Evolutionary conservation across 225 moss, liverwort and hornwort genomes (phyloP).

Genomic region (Marchantia paleacea): DNA sequence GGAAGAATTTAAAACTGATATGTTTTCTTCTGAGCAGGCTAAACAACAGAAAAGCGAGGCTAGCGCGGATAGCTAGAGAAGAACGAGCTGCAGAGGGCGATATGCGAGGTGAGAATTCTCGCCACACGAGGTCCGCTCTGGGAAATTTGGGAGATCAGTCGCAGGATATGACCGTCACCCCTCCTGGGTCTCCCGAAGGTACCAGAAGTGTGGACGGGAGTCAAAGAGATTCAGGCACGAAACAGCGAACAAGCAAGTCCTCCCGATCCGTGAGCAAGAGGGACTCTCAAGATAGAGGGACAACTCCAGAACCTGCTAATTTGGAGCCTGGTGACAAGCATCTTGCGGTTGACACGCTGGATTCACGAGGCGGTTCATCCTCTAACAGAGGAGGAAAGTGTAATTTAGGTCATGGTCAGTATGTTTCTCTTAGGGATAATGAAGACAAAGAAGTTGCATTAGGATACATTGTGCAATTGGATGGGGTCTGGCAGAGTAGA

Average conservation of each 20-base stretch:
- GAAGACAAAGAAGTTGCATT: slow-evolving; percentile 74
- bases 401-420: slow-evolving; percentile 61
- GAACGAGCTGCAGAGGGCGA: slow-evolving; percentile 69
- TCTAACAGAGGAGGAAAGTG: slow-evolving; percentile 40
- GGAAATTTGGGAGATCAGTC: slow-evolving; percentile 38
- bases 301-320: slow-evolving; percentile 20
- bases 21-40: slow-evolving; percentile 71
- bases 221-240: slow-evolving; percentile 39
- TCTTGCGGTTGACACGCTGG: background rate
- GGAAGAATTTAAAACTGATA: background rate
- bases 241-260: slow-evolving; percentile 15
- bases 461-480: slow-evolving; percentile 58
- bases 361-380: slow-evolving; percentile 28
- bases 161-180: slow-evolving; percentile 60
- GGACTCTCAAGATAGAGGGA: slow-evolving; percentile 28
- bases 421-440: slow-evolving; percentile 60
- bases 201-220: slow-evolving; percentile 56
- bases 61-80: slow-evolving; percentile 87
- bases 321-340: slow-evolving; percentile 17
- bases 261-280: slow-evolving; percentile 27
- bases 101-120: slow-evolving; percentile 58
- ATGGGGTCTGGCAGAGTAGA: slow-evolving; percentile 67
- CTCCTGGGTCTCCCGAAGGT: slow-evolving; percentile 55
- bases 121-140: slow-evolving; percentile 58
- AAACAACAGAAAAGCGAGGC: slow-evolving; percentile 97